Base-by-base conservation (phyloP, 176 grass and related monocot genomes). In the Dactylis glomerata region DNA sequence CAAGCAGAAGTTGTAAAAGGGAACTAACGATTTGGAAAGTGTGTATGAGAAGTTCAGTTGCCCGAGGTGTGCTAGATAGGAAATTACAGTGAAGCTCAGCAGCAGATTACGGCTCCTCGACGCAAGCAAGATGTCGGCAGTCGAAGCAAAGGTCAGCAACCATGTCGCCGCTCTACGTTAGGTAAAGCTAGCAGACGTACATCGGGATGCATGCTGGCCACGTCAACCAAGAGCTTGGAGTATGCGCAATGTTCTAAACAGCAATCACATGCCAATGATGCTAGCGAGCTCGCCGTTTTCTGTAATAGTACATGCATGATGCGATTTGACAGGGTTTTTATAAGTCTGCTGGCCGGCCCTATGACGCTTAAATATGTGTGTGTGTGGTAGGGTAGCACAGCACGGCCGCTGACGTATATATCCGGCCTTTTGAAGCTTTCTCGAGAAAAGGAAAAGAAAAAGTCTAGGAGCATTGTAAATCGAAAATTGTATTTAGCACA, bases 101-200 rank as follows among this genome's bases (percentile, higher is more conserved):
- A 20, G n/a, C 0, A 16, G 20, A 62, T 83, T 73, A n/a, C 7
- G 37, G 68, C 16, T 59, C 54, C 69, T 84, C 23, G 46, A 44
- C 30, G 10, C 57, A 79, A 63, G 57, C 27, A 24, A 20, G 64
- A 61, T 79, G 84, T 62, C 51, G 76, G 84, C 66, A 80, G 55
- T 19, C 11, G 65, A 11, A 76, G 85, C 68, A 45, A 51, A 77
- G 57, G 81, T 72, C 77, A 77, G 55, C 49, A 77, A 27, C 77
- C 61, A 80, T 33, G 40, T 16, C 23, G 45, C 45, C 16, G 26
- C 42, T 17, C 27, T 50, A 75, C 72, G 72, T 75, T 78, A 79
- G 56, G 61, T 64, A 32, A 26, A 47, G 58, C 33, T 20, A 10
- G 17, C 12, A 41, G 41, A 4, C 1, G 63, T 26, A 49, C 88